phyloP scores from a whole-genome alignment of 2,329 filamentous ascomycete genomes.

The Trichoderma semiorbis region DNA sequence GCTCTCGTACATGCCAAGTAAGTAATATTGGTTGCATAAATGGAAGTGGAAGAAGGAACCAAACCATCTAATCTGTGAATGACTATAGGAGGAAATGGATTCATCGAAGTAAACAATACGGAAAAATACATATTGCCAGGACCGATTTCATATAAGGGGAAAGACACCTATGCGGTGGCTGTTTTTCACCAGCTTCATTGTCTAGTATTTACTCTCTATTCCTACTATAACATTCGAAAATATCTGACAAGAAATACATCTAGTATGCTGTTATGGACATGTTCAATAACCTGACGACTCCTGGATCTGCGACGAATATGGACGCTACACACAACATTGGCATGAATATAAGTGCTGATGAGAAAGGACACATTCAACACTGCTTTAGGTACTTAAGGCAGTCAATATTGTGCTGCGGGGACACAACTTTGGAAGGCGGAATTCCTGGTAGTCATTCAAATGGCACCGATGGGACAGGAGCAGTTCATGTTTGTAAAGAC shows the following conservation, averaged over 20 bases:
- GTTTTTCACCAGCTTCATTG: slow-evolving; percentile 9
- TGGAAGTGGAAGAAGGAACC: not conserved
- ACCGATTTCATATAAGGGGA: not conserved
- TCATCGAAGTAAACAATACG: not conserved
- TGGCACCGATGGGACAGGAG: slow-evolving; percentile 3
- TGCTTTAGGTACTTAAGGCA: slow-evolving; percentile 4
- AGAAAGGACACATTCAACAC: not conserved
- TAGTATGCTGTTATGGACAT: slow-evolving; percentile 1
- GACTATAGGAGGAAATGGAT: not conserved
- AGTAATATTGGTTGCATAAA: not conserved
- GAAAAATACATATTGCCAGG: not conserved
- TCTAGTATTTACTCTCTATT: not conserved
- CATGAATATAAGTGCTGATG: not conserved
- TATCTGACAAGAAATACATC: not conserved
- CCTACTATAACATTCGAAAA: too few relatives aligned
- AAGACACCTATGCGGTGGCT: not conserved
- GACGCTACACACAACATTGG: not conserved
- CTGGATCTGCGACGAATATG: not conserved
- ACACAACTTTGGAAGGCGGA: not conserved
- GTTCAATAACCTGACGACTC: not conserved
- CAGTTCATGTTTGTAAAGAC: not conserved
- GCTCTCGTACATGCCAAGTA: slow-evolving; percentile 5
- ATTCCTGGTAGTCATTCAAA: not conserved
- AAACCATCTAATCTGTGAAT: not conserved
- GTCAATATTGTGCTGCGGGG: not conserved